Evolutionary conservation across 768 basidiomycete species (phyloP).

Genomic region (Phanerochaete sordida): DNA sequence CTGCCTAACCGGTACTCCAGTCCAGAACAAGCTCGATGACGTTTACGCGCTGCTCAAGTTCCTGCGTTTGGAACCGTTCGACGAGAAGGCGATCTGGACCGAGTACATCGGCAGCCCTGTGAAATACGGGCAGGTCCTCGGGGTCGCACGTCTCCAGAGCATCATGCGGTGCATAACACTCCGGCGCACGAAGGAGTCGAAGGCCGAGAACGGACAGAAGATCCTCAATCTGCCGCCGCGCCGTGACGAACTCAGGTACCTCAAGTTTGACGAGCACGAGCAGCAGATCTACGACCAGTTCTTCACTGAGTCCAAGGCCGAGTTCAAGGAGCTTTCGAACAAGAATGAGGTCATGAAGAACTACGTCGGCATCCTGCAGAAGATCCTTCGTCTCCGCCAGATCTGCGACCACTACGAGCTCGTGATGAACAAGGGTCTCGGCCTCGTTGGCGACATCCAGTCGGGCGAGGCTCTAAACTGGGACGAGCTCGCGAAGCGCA

Average conservation of each 20-base stretch:
- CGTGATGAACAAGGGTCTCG: conserved; percentile 62
- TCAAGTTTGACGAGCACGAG: conserved; percentile 82
- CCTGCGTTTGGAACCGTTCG: conserved; percentile 84
- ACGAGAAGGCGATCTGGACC: conserved; percentile 91
- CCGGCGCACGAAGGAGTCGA: conserved; percentile 93
- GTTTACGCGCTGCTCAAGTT: conserved; percentile 97
- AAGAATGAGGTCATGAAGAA: conserved; percentile 98
- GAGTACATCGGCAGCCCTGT: conserved; percentile 91
- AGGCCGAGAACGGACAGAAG: conserved; percentile 70
- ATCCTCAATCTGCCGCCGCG: conserved; percentile 89
- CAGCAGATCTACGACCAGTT: conserved; percentile 84
- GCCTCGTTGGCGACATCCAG: conserved; percentile 38
- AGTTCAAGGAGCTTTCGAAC: conserved; percentile 82
- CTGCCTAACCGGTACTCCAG: conserved; percentile 96
- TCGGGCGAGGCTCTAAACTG: conserved; percentile 56
- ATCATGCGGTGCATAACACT: conserved; percentile 97
- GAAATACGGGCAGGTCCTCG: conserved; percentile 86
- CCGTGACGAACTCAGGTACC: conserved; percentile 81
- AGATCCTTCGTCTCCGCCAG: conserved; percentile 92
- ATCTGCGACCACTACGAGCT: conserved; percentile 97
- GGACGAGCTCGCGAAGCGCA: conserved; percentile 75
- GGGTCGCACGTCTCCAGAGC: conserved; percentile 89
- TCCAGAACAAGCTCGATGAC: conserved; percentile 99
- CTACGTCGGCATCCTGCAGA: conserved; percentile 95
- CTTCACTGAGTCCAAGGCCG: conserved; percentile 86